Base-by-base conservation (phyloP, 1,284 basidiomycete genomes). In the Filobasidium uniguttulatum region DNA sequence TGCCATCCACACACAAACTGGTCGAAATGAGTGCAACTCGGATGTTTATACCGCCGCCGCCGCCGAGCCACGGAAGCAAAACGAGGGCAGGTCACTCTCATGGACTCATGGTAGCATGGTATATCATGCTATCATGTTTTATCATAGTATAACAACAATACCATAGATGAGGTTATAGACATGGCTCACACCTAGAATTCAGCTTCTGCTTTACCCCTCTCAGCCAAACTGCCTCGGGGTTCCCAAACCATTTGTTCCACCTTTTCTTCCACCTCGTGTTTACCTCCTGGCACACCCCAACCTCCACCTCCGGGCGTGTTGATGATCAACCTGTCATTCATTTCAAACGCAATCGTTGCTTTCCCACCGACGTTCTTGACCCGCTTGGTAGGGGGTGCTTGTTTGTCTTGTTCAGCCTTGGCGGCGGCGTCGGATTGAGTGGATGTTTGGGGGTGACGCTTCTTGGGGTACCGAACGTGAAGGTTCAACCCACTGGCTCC, bases 271-370 rank as follows among this genome's bases (percentile, higher is more conserved):
- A 53, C 41, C 33, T 34, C 30, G 29, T 44, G 37, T 67, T 71
- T 25, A 63, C 69, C 49, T 69, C 64, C 65, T 76, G 72, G 43
- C 57, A 49, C 34, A 1, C 90, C 89, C 85, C 85, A 96, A 1
- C 81, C 91, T 3, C 91, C 91, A 5, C 86, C 91, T 1, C 91
- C 91, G 0, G 90, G 91, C 3, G 90, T 96, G 67, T 89, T 80
- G 12, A 83, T 44, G 83, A 50, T 50, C 10, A 55, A 25, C 36
- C 54, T 22, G 28, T 55, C 54, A 8, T 50, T 50, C 5, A 47
- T 85, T 80, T 90, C 88, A 68, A 77, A 78, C 25, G 40, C 33
- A 38, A 90, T 77, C 0, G 85, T 87, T 38, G 83, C 84, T 67
- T 96, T 96, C 7, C 90, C 88, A 17, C 90, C 89, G 35, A 96